These are phyloP conservation scores for Pseudoperonospora humuli DNA, from an alignment of 352 stramenopile genomes.

Conservation along the genomic window DNA sequence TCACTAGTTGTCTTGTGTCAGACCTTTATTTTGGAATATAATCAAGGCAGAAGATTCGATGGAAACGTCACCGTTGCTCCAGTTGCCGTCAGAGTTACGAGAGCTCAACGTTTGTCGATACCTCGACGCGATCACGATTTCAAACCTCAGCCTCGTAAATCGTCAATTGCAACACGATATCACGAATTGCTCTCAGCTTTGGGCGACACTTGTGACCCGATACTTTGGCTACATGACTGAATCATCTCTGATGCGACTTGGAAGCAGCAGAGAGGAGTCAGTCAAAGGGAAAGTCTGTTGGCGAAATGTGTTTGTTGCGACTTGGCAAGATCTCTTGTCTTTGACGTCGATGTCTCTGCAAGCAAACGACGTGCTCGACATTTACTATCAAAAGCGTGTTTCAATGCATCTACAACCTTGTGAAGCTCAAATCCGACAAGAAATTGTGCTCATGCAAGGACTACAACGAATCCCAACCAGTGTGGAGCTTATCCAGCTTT, in stretches of 20 bases:
- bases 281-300: constrained; percentile 21
- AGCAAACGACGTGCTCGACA: constrained; percentile 28
- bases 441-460: constrained; percentile 59
- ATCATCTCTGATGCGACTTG: too few relatives aligned
- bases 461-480: constrained; percentile 42
- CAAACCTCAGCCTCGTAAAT: constrained; percentile 28
- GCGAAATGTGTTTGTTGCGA: constrained; percentile 37
- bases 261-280: background rate
- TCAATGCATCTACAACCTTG: constrained; percentile 19
- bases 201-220: constrained; percentile 31
- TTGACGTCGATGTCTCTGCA: constrained; percentile 15
- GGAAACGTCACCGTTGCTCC: constrained; percentile 12
- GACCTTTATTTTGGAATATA: background rate
- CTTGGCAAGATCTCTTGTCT: constrained; percentile 27
- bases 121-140: constrained; percentile 33
- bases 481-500: constrained; percentile 35
- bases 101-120: constrained; percentile 38
- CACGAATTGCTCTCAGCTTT: constrained; percentile 21
- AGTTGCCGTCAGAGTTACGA: constrained; percentile 31
- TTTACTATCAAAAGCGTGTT: constrained; percentile 21
- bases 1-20: background rate
- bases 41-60: background rate
- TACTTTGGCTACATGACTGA: constrained; percentile 38
- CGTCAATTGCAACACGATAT: constrained; percentile 29
- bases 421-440: constrained; percentile 37